phyloP scores from a whole-genome alignment of 352 stramenopile species.

The Globisporangium barbulae region DNA sequence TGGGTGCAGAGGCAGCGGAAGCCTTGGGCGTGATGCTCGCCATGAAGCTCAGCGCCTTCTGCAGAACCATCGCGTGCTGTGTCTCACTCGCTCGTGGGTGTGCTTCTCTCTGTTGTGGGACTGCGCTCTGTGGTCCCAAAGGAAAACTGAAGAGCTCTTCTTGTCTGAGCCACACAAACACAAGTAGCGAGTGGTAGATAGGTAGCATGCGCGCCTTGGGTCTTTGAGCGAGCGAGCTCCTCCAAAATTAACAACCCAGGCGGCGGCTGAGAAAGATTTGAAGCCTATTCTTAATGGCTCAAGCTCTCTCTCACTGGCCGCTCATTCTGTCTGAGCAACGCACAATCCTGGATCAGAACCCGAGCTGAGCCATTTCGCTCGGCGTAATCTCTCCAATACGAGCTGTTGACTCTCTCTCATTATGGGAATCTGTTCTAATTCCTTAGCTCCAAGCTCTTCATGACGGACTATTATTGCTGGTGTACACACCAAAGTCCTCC shows the following conservation, averaged over 20 bases:
- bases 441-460: not conserved
- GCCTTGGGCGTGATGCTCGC: conserved; percentile 17
- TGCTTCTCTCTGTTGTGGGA: not conserved
- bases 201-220: not conserved
- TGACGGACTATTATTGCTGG: not conserved
- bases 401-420: too few relatives aligned
- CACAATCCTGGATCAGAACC: too few relatives aligned
- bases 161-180: not conserved
- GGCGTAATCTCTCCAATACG: too few relatives aligned
- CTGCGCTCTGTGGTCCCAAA: not conserved
- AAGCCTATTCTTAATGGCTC: too few relatives aligned
- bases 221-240: not conserved
- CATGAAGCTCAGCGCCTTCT: conserved; percentile 36
- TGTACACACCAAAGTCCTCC: conserved; percentile 51
- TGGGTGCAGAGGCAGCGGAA: not conserved
- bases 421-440: not conserved
- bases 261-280: too few relatives aligned
- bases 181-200: not conserved
- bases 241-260: too few relatives aligned
- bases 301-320: too few relatives aligned
- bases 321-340: too few relatives aligned
- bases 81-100: not conserved
- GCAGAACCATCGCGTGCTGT: conserved; percentile 30
- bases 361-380: too few relatives aligned
- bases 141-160: conserved; percentile 6